Base-by-base conservation (phyloP, 31 red algal genomes). In the Odonthalia washingtoniensis region DNA sequence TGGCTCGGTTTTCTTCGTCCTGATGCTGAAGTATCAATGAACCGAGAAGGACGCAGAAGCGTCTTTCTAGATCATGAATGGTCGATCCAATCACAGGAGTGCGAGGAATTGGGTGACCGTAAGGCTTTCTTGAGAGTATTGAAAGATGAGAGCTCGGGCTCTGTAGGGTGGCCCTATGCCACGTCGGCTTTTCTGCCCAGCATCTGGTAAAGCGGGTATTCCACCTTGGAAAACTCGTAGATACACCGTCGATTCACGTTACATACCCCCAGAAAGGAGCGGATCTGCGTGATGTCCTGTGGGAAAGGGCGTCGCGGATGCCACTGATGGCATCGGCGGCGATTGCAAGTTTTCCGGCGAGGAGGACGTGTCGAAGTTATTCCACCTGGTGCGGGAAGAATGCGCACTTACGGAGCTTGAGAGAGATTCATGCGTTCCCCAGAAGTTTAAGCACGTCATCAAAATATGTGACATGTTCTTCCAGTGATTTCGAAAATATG, bases 391-490 rank as follows among this genome's bases (percentile, higher is more conserved):
- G n/a, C n/a, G n/a, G n/a, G n/a, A n/a, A n/a, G n/a, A n/a, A n/a
- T n/a, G n/a, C n/a, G n/a, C n/a, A n/a, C n/a, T n/a, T n/a, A n/a
- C n/a, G n/a, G n/a, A 82, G 39, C 62, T 82, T 82, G 28, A 82
- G 64, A 1, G 30, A 6, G 18, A 69, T 68, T 40, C 79, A 52
- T 44, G 84, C 44, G 5, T 87, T 39, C 16, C 5, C 0, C 3
- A 87, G 28, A 16, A 61, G 27, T 28, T 27, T 17, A 30, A 87
- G 70, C 39, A 87, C 33, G 35, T 31, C 46, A 26, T 67, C 52
- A 4, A 87, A 17, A 30, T 87, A 35, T 3, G 18, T 18, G 72
- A 87, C 40, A 26, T 87, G 74, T 26, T 81, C 86, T 33, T 81
- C 31, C 1, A 35, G 26, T 31, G 32, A 36, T 4, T 77, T 60